Evolutionary conservation across 1,284 basidiomycete species (phyloP), one percentile per base, ranked within the genome.

Genomic region (Puccinia coronata): DNA sequence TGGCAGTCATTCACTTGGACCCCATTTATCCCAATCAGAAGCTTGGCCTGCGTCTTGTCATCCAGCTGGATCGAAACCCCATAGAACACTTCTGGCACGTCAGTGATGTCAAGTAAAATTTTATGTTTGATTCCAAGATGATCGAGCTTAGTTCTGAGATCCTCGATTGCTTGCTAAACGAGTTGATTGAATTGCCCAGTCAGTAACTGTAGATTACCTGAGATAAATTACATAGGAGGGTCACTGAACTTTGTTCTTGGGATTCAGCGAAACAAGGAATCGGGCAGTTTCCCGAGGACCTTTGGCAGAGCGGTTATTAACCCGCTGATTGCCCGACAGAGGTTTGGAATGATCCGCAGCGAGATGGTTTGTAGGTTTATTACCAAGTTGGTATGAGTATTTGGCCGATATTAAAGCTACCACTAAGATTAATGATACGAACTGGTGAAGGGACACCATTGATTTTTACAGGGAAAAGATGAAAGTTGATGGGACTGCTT

Each of bases 381-480:
- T 43, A 16, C n/a, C 63, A 43, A 11, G 23, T 28, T 28, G 63
- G n/a, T 11, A 12, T 47, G 41, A 67, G 39, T 47, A 3, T 28
- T 41, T 67, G 63, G 28, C 41, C 16, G 28, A 14, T 25, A 67
- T 39, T n/a, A 43, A 28, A 43, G 41, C 6, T 5, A 47, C 23
- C 28, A 47, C 63, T 47, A 67, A 1, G 63, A 47, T n/a, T 65
- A 65, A 47, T 16, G n/a, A 43, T 18, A 25, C 11, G 41, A 67
- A 25, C 63, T 67, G 39, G 41, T 67, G 41, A 67, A 67, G 36
- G 23, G 23, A 67, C 39, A 67, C 63, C 63, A 67, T 67, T 47
- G 63, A 67, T 14, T 43, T 63, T n/a, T 65, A 65, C 63, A 43
- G 41, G 63, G 1, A 39, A 43, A 65, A 65, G 18, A 5, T 18